Conservation (phyloP, 1,284 basidiomycete genomes). For the Malassezia arunalokei region DNA sequence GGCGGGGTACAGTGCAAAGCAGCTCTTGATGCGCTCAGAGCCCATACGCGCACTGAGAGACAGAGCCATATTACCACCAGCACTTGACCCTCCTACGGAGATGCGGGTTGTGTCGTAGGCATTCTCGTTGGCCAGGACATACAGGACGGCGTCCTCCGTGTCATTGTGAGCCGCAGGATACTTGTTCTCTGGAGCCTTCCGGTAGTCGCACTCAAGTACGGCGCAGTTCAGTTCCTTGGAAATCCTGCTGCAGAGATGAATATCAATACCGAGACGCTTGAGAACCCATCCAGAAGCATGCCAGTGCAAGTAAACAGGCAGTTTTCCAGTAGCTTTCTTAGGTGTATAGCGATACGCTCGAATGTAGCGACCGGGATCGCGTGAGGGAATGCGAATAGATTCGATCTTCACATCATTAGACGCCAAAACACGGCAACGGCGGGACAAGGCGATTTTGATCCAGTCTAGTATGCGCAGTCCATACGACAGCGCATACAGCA, state of each 20-base stretch:
- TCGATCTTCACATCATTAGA: conserved; percentile 4
- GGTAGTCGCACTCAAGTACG: conserved; percentile 34
- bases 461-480: neutral
- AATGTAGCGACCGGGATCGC: conserved; percentile 10
- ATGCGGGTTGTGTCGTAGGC: conserved; percentile 20
- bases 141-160: conserved; percentile 23
- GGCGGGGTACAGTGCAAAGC: conserved; percentile 23
- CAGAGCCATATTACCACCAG: conserved; percentile 34
- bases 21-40: conserved; percentile 21
- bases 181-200: conserved; percentile 32
- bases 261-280: conserved; percentile 12
- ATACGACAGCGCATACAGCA: neutral
- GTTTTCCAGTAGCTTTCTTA: conserved; percentile 6
- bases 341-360: conserved; percentile 6
- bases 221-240: conserved; percentile 12
- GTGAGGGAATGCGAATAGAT: conserved; percentile 10
- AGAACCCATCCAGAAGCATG: conserved; percentile 22
- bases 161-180: conserved; percentile 33
- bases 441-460: neutral
- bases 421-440: neutral
- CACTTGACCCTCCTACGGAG: conserved; percentile 31
- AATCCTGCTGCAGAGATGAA: neutral
- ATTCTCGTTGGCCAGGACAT: conserved; percentile 18
- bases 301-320: conserved; percentile 22
- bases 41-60: conserved; percentile 19